Percentiles rank a stretch among this genome's conserved stretches.
phyloP scores from a whole-genome alignment of 495 filamentous ascomycete species.

The Daldinia concentrica region DNA sequence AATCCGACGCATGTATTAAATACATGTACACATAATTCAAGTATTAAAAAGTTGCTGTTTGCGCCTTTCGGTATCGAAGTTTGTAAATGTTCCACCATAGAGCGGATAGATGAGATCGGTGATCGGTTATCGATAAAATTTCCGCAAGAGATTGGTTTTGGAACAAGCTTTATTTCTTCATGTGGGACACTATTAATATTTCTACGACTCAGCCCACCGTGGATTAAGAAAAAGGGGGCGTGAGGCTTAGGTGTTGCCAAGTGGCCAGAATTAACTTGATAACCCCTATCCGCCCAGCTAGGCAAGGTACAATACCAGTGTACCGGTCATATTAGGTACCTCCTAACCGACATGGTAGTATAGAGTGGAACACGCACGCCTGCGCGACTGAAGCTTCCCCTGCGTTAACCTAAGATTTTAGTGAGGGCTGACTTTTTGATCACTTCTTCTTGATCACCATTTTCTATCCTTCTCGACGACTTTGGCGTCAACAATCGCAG shows the following conservation, averaged over 20 bases:
- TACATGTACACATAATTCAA: conserved; percentile 1
- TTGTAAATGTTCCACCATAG: neutral
- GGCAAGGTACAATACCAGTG: conserved; percentile 14
- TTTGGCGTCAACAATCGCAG: conserved; percentile 34
- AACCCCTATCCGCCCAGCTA: conserved; percentile 14
- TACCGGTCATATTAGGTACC: conserved; percentile 4
- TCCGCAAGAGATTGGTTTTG: conserved; percentile 10
- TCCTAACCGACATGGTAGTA: conserved; percentile 23
- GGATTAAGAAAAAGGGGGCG: conserved; percentile 12
- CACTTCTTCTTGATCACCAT: conserved; percentile 25
- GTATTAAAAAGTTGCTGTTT: neutral
- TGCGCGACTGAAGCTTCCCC: conserved; percentile 34
- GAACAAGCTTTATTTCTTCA: neutral
- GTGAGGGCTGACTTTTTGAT: conserved; percentile 20
- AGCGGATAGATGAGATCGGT: conserved; percentile 15
- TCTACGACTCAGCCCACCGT: neutral
- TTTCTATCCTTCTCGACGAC: conserved; percentile 14
- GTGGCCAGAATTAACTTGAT: conserved; percentile 43
- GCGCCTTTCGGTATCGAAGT: neutral
- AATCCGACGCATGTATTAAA: neutral
- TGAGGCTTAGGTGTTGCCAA: conserved; percentile 41
- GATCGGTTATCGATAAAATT: conserved; percentile 23
- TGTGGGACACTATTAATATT: no score
- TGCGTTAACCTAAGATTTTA: conserved; percentile 36
- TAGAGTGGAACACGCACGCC: conserved; percentile 29